Conservation (phyloP, 2,329 filamentous ascomycete genomes). For the Periconia sp. region DNA sequence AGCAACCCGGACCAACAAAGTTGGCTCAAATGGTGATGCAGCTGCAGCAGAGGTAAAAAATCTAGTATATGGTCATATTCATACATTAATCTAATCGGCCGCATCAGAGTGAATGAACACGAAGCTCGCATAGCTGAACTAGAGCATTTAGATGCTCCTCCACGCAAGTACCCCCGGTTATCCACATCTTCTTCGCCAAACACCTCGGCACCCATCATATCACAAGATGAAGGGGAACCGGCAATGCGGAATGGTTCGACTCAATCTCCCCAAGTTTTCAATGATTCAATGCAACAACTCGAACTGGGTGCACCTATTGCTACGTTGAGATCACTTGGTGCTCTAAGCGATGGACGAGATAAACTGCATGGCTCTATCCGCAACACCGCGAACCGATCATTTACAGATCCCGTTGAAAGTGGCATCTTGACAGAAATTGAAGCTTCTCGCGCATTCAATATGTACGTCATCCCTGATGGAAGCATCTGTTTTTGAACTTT, state of each 20-base stretch:
- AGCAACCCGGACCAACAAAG: neutral
- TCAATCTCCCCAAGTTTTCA: too few relatives aligned
- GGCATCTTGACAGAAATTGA: neutral
- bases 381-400: too few relatives aligned
- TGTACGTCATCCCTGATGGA: neutral
- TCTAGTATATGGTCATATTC: too few relatives aligned
- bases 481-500: neutral
- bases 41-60: neutral
- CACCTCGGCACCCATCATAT: too few relatives aligned
- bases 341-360: neutral
- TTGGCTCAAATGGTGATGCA: neutral
- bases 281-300: neutral
- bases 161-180: neutral
- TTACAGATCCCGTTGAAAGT: neutral
- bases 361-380: neutral
- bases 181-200: neutral
- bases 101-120: neutral
- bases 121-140: neutral
- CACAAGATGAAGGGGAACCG: too few relatives aligned
- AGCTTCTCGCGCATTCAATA: neutral
- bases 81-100: neutral
- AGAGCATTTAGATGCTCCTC: neutral
- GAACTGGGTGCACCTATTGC: neutral
- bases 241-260: too few relatives aligned
- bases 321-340: neutral